phyloP scores from a whole-genome alignment of 306 rosid species.

The Betula pendula region DNA sequence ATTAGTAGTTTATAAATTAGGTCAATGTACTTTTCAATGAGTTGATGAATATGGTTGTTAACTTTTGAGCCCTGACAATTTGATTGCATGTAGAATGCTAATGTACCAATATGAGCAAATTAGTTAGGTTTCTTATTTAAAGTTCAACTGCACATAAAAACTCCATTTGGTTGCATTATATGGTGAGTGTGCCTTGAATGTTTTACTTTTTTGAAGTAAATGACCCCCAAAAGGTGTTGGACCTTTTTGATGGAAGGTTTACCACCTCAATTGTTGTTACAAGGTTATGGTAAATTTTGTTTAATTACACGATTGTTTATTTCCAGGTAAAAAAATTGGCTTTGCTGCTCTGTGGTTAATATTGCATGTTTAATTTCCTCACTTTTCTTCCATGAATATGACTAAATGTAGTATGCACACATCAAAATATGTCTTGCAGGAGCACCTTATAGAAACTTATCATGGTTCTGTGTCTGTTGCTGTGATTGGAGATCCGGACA shows the following conservation, averaged over 20 bases:
- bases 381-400: conserved; percentile 19
- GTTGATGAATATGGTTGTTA: no score
- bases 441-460: conserved; percentile 69
- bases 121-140: conserved; percentile 24
- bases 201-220: background rate
- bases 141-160: background rate
- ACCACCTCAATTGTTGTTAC: background rate
- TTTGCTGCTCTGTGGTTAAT: background rate
- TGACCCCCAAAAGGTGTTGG: background rate
- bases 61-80: background rate
- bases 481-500: conserved; percentile 89
- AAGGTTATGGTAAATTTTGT: background rate
- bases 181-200: background rate
- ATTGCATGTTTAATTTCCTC: conserved; percentile 1
- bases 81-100: conserved; percentile 12
- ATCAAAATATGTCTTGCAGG: conserved; percentile 55
- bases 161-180: background rate
- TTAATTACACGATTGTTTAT: no score
- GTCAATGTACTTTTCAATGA: no score
- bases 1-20: no score
- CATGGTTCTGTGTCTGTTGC: conserved; percentile 73
- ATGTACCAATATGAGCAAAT: background rate
- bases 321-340: background rate
- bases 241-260: background rate
- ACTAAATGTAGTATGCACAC: conserved; percentile 14